Evolutionary conservation across 1,139 yeast genomes (phyloP).

Genomic region (Taiozyma sp.): DNA sequence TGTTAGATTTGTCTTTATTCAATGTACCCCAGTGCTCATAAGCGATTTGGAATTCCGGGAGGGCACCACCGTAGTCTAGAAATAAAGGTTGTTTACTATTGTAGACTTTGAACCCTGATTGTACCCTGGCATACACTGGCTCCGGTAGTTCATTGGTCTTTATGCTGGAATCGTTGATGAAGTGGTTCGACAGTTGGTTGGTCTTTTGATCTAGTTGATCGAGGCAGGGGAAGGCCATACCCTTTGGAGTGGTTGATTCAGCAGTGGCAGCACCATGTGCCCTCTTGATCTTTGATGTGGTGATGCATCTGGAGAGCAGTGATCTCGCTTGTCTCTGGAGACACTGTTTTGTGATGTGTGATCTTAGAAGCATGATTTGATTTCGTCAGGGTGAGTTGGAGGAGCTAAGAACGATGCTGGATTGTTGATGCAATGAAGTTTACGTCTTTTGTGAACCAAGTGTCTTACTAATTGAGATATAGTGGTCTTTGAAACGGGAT

Average conservation of each 20-base stretch:
- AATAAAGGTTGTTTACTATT: constrained; percentile 54
- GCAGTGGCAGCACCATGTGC: not conserved
- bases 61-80: constrained; percentile 76
- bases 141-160: constrained; percentile 75
- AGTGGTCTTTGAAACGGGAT: not conserved
- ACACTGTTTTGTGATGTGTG: not conserved
- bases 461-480: not conserved
- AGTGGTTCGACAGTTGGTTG: constrained; percentile 33
- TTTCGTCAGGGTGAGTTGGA: not conserved
- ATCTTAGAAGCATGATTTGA: not conserved
- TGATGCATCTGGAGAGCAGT: not conserved
- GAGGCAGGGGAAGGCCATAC: constrained; percentile 67
- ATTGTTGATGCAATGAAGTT: not conserved
- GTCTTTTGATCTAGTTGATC: constrained; percentile 69
- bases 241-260: constrained; percentile 1
- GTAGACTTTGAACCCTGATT: constrained; percentile 62
- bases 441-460: not conserved
- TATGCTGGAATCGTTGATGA: constrained; percentile 22
- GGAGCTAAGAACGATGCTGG: not conserved
- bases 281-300: constrained; percentile 5
- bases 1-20: constrained; percentile 59
- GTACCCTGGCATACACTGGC: constrained; percentile 72
- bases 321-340: not conserved
- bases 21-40: constrained; percentile 89
- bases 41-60: constrained; percentile 75